A percentile compares a stretch with the other conserved stretches of the same genome.
Evolutionary conservation across 2,329 filamentous ascomycete genomes (phyloP).

Genomic region (Penicillium sp.): DNA sequence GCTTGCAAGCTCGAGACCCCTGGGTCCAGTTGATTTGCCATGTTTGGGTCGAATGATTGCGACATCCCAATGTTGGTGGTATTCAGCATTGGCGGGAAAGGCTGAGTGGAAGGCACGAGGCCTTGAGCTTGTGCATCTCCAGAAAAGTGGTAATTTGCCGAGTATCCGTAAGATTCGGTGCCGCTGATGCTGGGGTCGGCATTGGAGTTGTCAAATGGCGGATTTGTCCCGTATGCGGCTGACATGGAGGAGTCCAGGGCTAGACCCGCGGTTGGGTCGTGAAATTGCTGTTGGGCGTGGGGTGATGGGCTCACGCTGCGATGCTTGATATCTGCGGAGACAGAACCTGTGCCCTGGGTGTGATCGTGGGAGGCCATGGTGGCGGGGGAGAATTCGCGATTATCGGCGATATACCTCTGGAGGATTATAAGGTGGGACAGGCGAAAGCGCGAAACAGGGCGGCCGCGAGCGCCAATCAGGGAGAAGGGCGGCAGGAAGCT

Average conservation of each 20-base stretch:
- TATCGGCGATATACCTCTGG: constrained; percentile 8
- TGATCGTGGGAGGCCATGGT: constrained; percentile 43
- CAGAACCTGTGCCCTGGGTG: constrained; percentile 43
- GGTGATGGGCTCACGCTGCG: constrained; percentile 52
- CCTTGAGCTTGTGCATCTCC: constrained; percentile 38
- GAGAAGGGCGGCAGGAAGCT: constrained; percentile 8
- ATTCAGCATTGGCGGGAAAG: constrained; percentile 37
- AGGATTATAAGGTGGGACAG: not conserved
- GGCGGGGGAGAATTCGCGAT: constrained; percentile 2
- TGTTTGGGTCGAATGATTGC: constrained; percentile 47
- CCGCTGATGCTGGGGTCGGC: constrained; percentile 36
- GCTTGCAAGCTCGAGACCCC: constrained; percentile 35
- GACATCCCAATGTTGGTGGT: constrained; percentile 41
- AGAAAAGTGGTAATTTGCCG: constrained; percentile 42
- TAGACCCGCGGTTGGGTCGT: constrained; percentile 40
- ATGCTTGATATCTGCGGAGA: constrained; percentile 45
- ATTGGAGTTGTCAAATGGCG: constrained; percentile 40
- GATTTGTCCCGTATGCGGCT: constrained; percentile 40
- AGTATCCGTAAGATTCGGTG: constrained; percentile 45
- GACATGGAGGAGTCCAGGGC: constrained; percentile 47
- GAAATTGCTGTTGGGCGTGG: constrained; percentile 50
- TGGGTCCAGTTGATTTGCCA: constrained; percentile 45
- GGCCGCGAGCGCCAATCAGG: constrained; percentile 13
- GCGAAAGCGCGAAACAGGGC: constrained; percentile 9
- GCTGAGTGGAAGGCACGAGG: constrained; percentile 40